Evolutionary conservation across 306 rosid species (phyloP), one percentile per base, ranked within the genome.

Genomic region (Dryas alaskensis): DNA sequence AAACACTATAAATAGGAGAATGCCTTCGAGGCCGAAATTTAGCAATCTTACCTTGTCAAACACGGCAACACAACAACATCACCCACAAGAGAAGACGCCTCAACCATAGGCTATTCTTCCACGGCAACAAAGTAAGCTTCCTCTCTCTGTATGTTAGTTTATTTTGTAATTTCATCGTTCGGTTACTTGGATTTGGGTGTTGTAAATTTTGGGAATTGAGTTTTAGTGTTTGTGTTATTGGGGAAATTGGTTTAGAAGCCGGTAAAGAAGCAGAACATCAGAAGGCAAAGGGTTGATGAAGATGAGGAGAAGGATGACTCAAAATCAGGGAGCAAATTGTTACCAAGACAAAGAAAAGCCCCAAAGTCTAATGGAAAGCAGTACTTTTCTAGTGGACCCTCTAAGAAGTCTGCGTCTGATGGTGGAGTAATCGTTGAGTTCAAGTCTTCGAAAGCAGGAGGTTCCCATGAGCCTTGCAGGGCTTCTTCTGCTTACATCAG

Each of bases 391-490:
- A 65, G 81, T 43, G 81, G 83, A 42, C 54, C 83, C 3, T 57
- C 77, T 17, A 84, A 74, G 68, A 74, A 52, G 53, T 25, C 83
- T 14, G 27, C 37, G 7, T 11, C 76, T 43, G 59, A 58, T 8
- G 67, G 73, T 10, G 74, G 51, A 50, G 73, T 80, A 13, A 76
- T 81, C 69, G 69, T 81, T 49, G 83, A 84, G 63, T 84, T 78
- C 42, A 82, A 84, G 69, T 92, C 97, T 77, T 89, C 97, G 80
- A 91, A 90, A 79, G 97, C 92, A 22, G 93, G 93, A 54, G 97
- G 96, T 27, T 61, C 96, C 49, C 98, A 92, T 84, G 98, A 93
- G 59, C 96, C 98, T 7, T 88, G 89, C 62, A 83, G 98, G 78
- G 96, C 19, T 19, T 19, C 98, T 75, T 92, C 93, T 40, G 93